phyloP scores from a whole-genome alignment of 306 rosid genomes.

The Astragalus glycyphyllos region DNA sequence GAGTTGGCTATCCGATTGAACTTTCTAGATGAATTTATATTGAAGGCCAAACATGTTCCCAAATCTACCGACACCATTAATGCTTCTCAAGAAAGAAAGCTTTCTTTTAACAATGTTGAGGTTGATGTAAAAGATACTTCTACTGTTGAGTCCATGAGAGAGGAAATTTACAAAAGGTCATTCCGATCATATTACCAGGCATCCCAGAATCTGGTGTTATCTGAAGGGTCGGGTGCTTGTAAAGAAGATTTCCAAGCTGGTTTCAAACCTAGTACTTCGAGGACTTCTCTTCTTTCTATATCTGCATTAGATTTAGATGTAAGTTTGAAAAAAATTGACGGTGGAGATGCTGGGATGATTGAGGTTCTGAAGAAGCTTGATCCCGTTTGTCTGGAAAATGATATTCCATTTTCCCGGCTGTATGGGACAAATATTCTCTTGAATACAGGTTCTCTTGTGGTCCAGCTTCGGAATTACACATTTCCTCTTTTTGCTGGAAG shows the following conservation, averaged over 20 bases:
- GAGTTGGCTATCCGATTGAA: slow-evolving; percentile 87
- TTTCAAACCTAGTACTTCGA: slow-evolving; percentile 79
- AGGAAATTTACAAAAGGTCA: slow-evolving; percentile 77
- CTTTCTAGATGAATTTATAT: slow-evolving; percentile 74
- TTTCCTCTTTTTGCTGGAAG: slow-evolving; percentile 86
- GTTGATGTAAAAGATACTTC: slow-evolving; percentile 73
- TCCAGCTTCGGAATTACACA: slow-evolving; percentile 78
- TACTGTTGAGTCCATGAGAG: slow-evolving; percentile 59
- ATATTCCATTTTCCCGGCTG: slow-evolving; percentile 90
- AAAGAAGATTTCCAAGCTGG: slow-evolving; percentile 87
- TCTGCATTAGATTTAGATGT: slow-evolving; percentile 76
- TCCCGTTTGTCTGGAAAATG: slow-evolving; percentile 77
- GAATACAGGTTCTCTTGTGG: slow-evolving; percentile 71
- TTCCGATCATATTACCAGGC: slow-evolving; percentile 88
- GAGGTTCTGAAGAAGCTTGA: slow-evolving; percentile 84
- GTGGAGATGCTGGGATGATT: slow-evolving; percentile 92
- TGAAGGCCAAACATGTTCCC: slow-evolving; percentile 60
- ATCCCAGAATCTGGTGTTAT: slow-evolving; percentile 70
- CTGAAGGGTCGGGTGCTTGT: slow-evolving; percentile 95
- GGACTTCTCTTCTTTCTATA: slow-evolving; percentile 87
- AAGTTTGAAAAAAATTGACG: slow-evolving; percentile 84
- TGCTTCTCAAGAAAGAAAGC: slow-evolving; percentile 67
- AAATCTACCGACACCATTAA: slow-evolving; percentile 61
- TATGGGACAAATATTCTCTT: slow-evolving; percentile 84
- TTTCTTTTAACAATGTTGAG: slow-evolving; percentile 64